These are phyloP conservation scores for Pythium pectinolyticum DNA, from an alignment of 352 stramenopile species.

Conservation along the genomic window DNA sequence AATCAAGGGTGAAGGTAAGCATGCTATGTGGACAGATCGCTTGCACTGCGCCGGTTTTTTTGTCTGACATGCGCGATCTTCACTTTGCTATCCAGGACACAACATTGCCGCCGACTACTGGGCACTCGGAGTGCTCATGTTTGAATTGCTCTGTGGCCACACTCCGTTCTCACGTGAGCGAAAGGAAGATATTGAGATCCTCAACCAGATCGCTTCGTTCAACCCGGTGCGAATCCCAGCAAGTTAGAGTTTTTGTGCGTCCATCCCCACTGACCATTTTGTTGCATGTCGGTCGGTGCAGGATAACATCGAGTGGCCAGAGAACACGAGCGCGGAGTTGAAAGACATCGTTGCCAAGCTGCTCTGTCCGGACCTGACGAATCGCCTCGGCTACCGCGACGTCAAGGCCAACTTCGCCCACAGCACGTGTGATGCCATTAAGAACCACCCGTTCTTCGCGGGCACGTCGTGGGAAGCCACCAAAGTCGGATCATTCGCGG, in stretches of 20 bases:
- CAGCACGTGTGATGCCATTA: conserved; percentile 67
- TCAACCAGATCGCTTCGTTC: conserved; percentile 86
- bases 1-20: conserved; percentile 82
- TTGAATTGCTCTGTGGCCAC: conserved; percentile 88
- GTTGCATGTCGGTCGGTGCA: conserved; percentile 15
- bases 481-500: conserved; percentile 77
- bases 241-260: too few relatives aligned
- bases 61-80: not conserved
- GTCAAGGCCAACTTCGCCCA: conserved; percentile 40
- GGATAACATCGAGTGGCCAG: conserved; percentile 71
- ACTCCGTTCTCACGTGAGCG: conserved; percentile 88
- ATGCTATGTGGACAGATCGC: not conserved
- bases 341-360: conserved; percentile 73
- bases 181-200: conserved; percentile 85
- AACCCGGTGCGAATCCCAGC: conserved; percentile 58
- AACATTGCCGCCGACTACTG: conserved; percentile 91
- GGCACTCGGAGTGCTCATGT: conserved; percentile 93
- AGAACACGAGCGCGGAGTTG: conserved; percentile 61
- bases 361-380: conserved; percentile 52
- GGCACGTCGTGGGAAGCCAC: conserved; percentile 81
- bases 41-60: too few relatives aligned
- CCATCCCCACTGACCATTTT: too few relatives aligned
- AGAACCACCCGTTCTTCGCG: conserved; percentile 83
- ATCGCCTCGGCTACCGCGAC: conserved; percentile 61
- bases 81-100: conserved; percentile 47